phyloP scores from a whole-genome alignment of 208 protist genomes.

The Giardia duodenalis region DNA sequence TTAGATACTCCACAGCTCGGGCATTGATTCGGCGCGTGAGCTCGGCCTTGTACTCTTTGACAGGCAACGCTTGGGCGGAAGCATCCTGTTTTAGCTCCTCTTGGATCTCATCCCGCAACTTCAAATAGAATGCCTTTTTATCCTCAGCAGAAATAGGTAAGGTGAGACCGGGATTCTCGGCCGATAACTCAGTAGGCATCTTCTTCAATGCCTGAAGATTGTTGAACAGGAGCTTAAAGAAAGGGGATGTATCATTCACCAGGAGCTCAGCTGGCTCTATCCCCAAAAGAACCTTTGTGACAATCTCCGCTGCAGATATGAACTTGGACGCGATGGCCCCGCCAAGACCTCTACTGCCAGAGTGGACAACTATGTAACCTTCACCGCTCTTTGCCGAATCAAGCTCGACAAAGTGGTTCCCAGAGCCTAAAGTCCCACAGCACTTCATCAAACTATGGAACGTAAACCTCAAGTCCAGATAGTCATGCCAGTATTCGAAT shows the following conservation, averaged over 20 bases:
- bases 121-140: neutral
- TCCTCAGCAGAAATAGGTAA: neutral
- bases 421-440: constrained; percentile 32
- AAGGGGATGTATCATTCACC: neutral
- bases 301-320: neutral
- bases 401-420: constrained; percentile 40
- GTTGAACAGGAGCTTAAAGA: neutral
- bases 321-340: neutral
- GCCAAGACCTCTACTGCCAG: constrained; percentile 27
- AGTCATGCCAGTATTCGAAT: neutral
- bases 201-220: neutral
- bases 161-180: neutral
- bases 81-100: neutral
- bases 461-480: neutral
- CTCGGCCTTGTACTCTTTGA: neutral
- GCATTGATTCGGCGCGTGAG: neutral
- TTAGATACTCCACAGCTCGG: neutral
- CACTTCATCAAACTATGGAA: neutral
- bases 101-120: neutral
- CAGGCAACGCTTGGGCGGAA: neutral
- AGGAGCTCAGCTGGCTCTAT: neutral
- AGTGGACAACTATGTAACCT: constrained; percentile 21
- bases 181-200: too few relatives aligned
- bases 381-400: constrained; percentile 13
- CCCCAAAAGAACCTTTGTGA: neutral